Percentiles rank a stretch among this genome's conserved stretches.
Evolutionary conservation across 192 early-diverging fungal species (phyloP).

Genomic region (Coemansia sp.): DNA sequence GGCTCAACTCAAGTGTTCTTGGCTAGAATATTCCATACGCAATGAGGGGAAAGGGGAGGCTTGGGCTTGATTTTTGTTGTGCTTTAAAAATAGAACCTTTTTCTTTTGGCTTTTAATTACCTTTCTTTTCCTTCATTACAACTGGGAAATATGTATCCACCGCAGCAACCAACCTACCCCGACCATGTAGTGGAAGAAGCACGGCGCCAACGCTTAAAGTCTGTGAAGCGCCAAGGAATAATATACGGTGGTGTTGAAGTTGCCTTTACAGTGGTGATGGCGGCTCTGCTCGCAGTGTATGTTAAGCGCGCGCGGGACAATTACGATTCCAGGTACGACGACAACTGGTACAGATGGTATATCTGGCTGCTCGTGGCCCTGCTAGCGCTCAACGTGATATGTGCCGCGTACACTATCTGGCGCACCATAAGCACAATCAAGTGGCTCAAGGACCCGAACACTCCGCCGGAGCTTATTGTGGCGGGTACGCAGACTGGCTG

Average conservation of each 20-base stretch:
- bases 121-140: background rate
- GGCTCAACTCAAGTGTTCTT: constrained; percentile 1
- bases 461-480: constrained; percentile 38
- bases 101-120: background rate
- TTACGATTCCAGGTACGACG: constrained; percentile 11
- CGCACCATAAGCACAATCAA: constrained; percentile 19
- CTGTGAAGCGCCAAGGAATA: constrained; percentile 25
- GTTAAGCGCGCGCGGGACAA: constrained; percentile 25
- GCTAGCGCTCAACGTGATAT: constrained; percentile 40
- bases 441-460: constrained; percentile 36
- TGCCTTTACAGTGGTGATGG: constrained; percentile 36
- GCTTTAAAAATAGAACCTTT: background rate
- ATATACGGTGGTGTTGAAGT: constrained; percentile 37
- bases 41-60: background rate
- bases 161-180: constrained; percentile 22
- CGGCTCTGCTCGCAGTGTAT: constrained; percentile 39
- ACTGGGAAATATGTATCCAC: constrained; percentile 16
- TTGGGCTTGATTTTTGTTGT: background rate
- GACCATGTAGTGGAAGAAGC: constrained; percentile 25
- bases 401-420: constrained; percentile 35
- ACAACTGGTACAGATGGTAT: constrained; percentile 47
- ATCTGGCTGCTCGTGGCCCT: constrained; percentile 48
- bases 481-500: constrained; percentile 19
- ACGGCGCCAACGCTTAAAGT: constrained; percentile 22
- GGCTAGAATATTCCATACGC: background rate